phyloP scores from a whole-genome alignment of 352 stramenopile species.

The Globisporangium nagaii region DNA sequence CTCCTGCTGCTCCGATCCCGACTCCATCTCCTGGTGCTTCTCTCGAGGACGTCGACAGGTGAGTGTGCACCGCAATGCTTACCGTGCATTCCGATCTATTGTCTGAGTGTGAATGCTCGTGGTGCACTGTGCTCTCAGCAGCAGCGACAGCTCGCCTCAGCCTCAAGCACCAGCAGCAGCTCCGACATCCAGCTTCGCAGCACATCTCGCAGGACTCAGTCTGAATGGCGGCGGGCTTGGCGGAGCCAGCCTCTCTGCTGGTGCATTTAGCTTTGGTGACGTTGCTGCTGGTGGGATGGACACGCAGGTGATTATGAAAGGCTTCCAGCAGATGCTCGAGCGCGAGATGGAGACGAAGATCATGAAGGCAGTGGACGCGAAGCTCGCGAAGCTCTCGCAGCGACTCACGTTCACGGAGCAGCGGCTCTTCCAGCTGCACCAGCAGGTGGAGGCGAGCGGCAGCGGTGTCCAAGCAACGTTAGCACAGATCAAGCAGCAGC shows the following conservation, averaged over 20 bases:
- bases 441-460: slow-evolving; percentile 41
- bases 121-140: not conserved
- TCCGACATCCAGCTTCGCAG: not conserved
- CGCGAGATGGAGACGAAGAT: slow-evolving; percentile 68
- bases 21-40: not conserved
- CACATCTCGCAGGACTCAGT: slow-evolving; percentile 3
- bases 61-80: no score
- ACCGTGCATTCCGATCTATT: no score
- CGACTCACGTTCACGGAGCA: slow-evolving; percentile 62
- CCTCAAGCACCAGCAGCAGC: no score
- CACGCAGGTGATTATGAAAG: slow-evolving; percentile 36
- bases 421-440: slow-evolving; percentile 51
- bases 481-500: slow-evolving; percentile 37
- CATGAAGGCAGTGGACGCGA: slow-evolving; percentile 45
- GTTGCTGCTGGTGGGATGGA: slow-evolving; percentile 12
- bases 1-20: slow-evolving; percentile 5
- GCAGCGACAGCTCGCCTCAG: not conserved
- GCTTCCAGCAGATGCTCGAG: slow-evolving; percentile 61
- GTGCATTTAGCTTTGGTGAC: not conserved
- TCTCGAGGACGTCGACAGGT: not conserved
- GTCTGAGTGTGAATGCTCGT: no score
- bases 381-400: slow-evolving; percentile 45
- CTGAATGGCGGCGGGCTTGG: not conserved
- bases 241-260: not conserved
- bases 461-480: slow-evolving; percentile 28